Evolutionary conservation across 169 alveolate genomes (phyloP).

Genomic region (Eimeria falciformis): DNA sequence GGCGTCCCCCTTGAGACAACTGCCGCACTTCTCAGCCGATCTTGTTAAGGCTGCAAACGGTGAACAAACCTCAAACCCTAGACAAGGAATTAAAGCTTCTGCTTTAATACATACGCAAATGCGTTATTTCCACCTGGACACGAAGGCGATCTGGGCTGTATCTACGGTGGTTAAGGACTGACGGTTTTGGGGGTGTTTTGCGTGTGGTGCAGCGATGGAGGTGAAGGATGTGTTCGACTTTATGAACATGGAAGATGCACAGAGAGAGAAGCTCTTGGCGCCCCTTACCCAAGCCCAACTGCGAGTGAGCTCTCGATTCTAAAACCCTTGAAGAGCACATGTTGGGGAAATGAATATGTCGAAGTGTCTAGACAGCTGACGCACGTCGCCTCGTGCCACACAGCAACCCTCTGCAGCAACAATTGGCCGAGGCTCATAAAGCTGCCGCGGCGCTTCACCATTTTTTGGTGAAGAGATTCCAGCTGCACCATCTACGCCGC

Average conservation of each 20-base stretch:
- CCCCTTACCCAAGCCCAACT: conserved; percentile 88
- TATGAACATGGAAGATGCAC: conserved; percentile 96
- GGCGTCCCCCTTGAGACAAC: conserved; percentile 93
- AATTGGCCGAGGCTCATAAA: background rate
- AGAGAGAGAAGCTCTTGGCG: conserved; percentile 90
- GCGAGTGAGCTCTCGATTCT: background rate
- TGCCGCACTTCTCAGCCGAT: conserved; percentile 92
- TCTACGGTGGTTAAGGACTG: background rate
- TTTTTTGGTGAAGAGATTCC: background rate
- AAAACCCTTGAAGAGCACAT: background rate
- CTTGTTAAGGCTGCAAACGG: conserved; percentile 90
- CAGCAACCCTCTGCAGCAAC: conserved; percentile 77
- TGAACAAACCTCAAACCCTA: conserved; percentile 6
- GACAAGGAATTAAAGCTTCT: background rate
- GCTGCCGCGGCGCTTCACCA: background rate
- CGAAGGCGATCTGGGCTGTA: background rate
- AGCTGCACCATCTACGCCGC: background rate
- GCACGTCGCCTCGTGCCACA: conserved; percentile 85
- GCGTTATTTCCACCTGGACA: background rate
- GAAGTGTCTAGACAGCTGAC: background rate
- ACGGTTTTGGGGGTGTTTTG: background rate
- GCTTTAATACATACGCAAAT: background rate
- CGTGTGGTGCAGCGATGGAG: conserved; percentile 81
- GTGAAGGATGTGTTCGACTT: conserved; percentile 95
- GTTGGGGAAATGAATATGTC: background rate